A percentile compares a stretch with the other conserved stretches of the same genome.
Conservation (phyloP, 306 rosid genomes). For the Heteromeles arbutifolia region DNA sequence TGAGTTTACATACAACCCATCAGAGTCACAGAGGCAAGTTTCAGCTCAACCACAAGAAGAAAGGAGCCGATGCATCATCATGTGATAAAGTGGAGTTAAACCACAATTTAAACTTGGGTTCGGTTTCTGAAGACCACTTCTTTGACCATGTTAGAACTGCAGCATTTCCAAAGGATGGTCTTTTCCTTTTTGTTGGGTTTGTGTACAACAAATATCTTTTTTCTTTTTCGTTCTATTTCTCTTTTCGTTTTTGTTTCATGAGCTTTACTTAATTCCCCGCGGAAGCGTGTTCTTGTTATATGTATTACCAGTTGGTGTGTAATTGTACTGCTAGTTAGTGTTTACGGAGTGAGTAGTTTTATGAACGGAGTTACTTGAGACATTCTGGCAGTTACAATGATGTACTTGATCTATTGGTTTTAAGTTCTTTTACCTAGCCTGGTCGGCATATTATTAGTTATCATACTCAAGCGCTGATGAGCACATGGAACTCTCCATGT, state of each 20-base stretch:
- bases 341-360: neutral
- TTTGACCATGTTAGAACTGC: conserved; percentile 6
- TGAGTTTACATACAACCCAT: conserved; percentile 92
- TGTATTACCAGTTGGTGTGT: conserved; percentile 28
- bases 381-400: conserved; percentile 1
- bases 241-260: conserved; percentile 1
- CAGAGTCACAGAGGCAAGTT: conserved; percentile 72
- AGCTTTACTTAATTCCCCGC: conserved; percentile 14
- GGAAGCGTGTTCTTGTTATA: neutral
- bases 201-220: conserved; percentile 26
- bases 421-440: neutral
- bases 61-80: conserved; percentile 77
- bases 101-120: neutral
- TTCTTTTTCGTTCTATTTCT: neutral
- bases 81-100: conserved; percentile 43
- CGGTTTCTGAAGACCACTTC: conserved; percentile 19
- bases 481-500: too few species aligned
- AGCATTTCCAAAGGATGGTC: conserved; percentile 6
- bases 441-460: neutral
- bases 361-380: neutral
- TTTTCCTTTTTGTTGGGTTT: conserved; percentile 27
- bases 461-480: too few species aligned
- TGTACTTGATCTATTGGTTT: neutral
- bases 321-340: conserved; percentile 12
- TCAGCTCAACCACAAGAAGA: conserved; percentile 81